Base-by-base conservation (phyloP, 2,329 filamentous ascomycete genomes). In the Penicillium sp. region DNA sequence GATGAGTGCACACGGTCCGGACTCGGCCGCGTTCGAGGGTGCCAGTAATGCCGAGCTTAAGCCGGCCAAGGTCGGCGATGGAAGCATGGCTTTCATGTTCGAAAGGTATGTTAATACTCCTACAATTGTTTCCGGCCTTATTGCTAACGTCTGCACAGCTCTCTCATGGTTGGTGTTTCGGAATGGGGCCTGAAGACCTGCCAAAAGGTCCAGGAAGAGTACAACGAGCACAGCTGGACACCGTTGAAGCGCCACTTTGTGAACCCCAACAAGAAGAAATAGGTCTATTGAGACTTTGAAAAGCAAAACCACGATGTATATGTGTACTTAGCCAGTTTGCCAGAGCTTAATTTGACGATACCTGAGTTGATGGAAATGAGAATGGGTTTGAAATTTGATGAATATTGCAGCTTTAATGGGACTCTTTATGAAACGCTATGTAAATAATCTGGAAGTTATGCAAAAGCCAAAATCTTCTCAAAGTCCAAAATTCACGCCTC, bases 221-320 rank as follows among this genome's bases (percentile, higher is more conserved):
- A 94, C 65, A 91, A 84, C 66, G 83, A 85, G 51, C 88, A 95
- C 76, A 92, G 88, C 68, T 96, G 90, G 90, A 84, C 79, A 25
- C 80, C 80, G 0, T 73, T 89, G 46, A 81, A 82, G 70, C 79
- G 84, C 39, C 82, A 87, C 65, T 88, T 86, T 57, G 75, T 76
- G 65, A 75, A 76, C 64, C 78, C 79, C 16, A 74, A 77, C 55
- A 76, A 78, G 13, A 41, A 27, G 39, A 16, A n/a, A 3, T 41
- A 41, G 35, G 18, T 20, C 4, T 13, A 14, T 20, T 20, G 9
- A 6, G 18, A 10, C 9, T 1, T 38, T 20, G 5, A 5, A 2
- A 20, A 18, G 63, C 44, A 43, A 40, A 30, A 40, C 10, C 27
- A 28, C 8, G 36, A 40, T 33, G 13, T 45, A 10, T 47, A 28